phyloP scores from a whole-genome alignment of 148 eudicot species.

The Rhododendron simsii region DNA sequence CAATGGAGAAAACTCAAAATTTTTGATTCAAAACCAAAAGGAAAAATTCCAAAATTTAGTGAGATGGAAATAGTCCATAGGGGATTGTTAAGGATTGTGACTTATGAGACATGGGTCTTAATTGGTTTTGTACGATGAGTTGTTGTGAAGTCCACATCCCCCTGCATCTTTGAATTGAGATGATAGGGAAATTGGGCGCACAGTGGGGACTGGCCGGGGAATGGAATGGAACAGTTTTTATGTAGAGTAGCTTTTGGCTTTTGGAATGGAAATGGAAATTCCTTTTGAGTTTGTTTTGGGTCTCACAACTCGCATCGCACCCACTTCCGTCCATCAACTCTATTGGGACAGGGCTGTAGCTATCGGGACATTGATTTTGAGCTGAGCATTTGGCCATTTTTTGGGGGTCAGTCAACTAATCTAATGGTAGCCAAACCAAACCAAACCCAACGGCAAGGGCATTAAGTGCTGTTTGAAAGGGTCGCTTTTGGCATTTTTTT shows the following conservation, averaged over 20 bases:
- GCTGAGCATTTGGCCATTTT: background rate
- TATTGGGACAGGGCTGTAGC: background rate
- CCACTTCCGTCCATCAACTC: background rate
- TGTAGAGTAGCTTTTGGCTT: background rate
- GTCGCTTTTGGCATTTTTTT: background rate
- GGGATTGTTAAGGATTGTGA: background rate
- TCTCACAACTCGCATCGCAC: background rate
- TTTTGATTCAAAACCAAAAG: background rate
- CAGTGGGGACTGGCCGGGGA: background rate
- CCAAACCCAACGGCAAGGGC: background rate
- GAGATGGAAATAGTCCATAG: background rate
- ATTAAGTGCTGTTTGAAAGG: background rate
- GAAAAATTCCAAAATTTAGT: background rate
- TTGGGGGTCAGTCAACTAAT: background rate
- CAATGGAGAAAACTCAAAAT: too few species aligned
- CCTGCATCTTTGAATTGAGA: background rate
- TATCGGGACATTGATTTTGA: background rate
- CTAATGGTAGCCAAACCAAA: background rate
- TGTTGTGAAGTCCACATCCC: constrained; percentile 3
- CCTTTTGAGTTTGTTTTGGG: background rate
- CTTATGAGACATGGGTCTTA: background rate
- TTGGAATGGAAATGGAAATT: background rate
- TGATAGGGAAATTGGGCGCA: background rate
- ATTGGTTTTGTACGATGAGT: constrained; percentile 1
- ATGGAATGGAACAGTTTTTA: background rate